Conservation (phyloP, 78 protist genomes). For the Dictyostelium discoideum region dicty_2.7 NC_007089.4:6061501-6062000, state of each 20-base stretch:
- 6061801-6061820: not conserved
- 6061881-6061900: not conserved
- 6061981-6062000: not conserved
- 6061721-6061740: too few relatives aligned
- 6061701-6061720: not conserved
- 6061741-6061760: too few relatives aligned
- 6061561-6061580: slow-evolving; percentile 77
- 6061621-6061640: not conserved
- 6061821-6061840: not conserved
- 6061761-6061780: too few relatives aligned
- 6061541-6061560: slow-evolving; percentile 60
- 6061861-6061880: not conserved
- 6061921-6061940: too few relatives aligned
- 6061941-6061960: not conserved
- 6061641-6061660: not conserved
- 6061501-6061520: slow-evolving; percentile 33
- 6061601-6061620: not conserved
- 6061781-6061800: not conserved
- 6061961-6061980: not conserved
- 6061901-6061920: too few relatives aligned
- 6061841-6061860: not conserved
- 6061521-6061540: slow-evolving; percentile 39
- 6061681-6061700: not conserved
- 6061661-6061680: not conserved
- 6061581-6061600: slow-evolving; percentile 1